A percentile compares a stretch with the other conserved stretches of the same genome.
These are phyloP conservation scores for Saposhnikovia divaricata DNA, from an alignment of 129 eudicot species.

Conservation along the genomic window DNA sequence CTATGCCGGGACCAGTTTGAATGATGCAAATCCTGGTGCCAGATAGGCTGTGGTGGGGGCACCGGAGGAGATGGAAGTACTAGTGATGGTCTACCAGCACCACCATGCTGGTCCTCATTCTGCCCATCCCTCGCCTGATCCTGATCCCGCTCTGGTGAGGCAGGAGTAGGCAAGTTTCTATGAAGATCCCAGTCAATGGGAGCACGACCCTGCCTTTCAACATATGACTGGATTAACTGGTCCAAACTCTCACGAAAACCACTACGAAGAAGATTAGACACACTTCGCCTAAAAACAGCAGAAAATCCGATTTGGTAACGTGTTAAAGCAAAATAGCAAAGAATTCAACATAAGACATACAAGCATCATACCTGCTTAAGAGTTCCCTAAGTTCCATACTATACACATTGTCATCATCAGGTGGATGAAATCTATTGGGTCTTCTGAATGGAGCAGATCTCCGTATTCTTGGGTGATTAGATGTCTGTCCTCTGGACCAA, in stretches of 20 bases:
- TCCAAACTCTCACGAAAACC: slow-evolving; percentile 96
- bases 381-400: slow-evolving; percentile 99
- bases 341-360: neutral
- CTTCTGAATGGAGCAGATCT: slow-evolving; percentile 54
- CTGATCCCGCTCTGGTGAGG: slow-evolving; percentile 50
- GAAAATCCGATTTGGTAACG: neutral
- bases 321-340: neutral
- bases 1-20: slow-evolving; percentile 84
- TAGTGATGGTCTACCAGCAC: slow-evolving; percentile 51
- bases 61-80: slow-evolving; percentile 80
- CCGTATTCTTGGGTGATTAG: slow-evolving; percentile 67
- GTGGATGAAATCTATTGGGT: slow-evolving; percentile 75
- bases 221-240: slow-evolving; percentile 91
- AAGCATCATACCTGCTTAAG: slow-evolving; percentile 61
- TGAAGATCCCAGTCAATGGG: slow-evolving; percentile 97
- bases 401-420: slow-evolving; percentile 94
- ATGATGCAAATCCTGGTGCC: slow-evolving; percentile 94
- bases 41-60: slow-evolving; percentile 96
- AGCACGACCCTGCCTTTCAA: slow-evolving; percentile 78
- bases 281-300: slow-evolving; percentile 77
- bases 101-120: slow-evolving; percentile 48
- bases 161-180: slow-evolving; percentile 63
- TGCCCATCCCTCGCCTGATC: slow-evolving; percentile 55
- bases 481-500: slow-evolving; percentile 63
- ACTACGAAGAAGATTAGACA: slow-evolving; percentile 90